phyloP scores from a whole-genome alignment of 495 filamentous ascomycete species.

The Penicillium salamii region DNA sequence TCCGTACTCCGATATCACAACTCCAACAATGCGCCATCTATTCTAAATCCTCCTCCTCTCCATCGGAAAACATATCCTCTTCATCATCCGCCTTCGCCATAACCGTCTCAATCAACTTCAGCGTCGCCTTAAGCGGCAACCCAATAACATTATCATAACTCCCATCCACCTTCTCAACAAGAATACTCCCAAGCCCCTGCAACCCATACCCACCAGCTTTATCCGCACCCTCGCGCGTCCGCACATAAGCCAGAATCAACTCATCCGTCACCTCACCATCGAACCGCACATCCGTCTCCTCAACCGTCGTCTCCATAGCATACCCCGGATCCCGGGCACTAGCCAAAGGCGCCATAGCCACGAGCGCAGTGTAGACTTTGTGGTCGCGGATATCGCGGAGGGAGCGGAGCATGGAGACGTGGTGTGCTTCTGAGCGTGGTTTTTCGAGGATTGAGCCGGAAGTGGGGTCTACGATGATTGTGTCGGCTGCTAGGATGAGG shows the following conservation, averaged over 20 bases:
- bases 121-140: constrained; percentile 76
- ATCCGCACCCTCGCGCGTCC: constrained; percentile 87
- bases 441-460: constrained; percentile 83
- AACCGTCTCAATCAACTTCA: constrained; percentile 84
- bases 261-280: constrained; percentile 73
- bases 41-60: constrained; percentile 26
- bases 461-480: constrained; percentile 67
- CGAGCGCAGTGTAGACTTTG: constrained; percentile 80
- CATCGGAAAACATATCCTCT: constrained; percentile 32
- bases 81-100: constrained; percentile 57
- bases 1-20: background rate
- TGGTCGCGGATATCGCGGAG: constrained; percentile 72
- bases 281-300: constrained; percentile 86
- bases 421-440: constrained; percentile 73
- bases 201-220: constrained; percentile 97
- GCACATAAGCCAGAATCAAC: constrained; percentile 80
- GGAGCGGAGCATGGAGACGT: constrained; percentile 75
- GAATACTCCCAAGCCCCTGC: constrained; percentile 79
- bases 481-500: constrained; percentile 88
- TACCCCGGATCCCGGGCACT: constrained; percentile 81
- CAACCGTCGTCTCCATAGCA: constrained; percentile 71
- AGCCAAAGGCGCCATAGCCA: constrained; percentile 72
- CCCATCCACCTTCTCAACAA: constrained; percentile 87
- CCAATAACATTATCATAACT: constrained; percentile 94
- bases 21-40: constrained; percentile 5